These are phyloP conservation scores for Aspergillus heteromorphus DNA, from an alignment of 495 filamentous ascomycete genomes.

Conservation along the genomic window DNA sequence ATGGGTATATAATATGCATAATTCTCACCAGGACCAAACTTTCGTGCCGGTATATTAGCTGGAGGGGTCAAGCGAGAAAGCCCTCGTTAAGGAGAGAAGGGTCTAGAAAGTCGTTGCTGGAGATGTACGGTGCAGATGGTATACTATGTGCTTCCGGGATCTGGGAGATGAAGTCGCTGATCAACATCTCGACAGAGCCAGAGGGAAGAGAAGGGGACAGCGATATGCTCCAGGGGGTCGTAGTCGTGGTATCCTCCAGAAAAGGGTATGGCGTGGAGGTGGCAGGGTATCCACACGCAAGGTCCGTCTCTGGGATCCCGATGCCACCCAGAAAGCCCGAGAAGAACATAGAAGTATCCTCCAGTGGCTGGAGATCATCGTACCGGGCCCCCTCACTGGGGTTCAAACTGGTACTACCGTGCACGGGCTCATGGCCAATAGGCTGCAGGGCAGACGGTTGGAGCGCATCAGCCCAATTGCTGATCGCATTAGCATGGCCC, in stretches of 20 bases:
- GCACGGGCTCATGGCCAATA: background rate
- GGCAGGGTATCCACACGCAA: background rate
- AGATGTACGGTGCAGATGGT: background rate
- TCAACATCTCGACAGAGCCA: conserved; percentile 7
- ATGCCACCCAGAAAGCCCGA: background rate
- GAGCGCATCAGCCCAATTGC: background rate
- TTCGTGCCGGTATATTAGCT: background rate
- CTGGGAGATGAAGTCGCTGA: conserved; percentile 11
- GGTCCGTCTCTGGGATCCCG: background rate
- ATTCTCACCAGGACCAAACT: background rate
- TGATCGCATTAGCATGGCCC: background rate
- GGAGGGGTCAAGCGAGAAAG: background rate
- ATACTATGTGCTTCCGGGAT: background rate
- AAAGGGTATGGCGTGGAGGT: background rate
- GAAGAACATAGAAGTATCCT: background rate
- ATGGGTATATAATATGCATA: background rate
- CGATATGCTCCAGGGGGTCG: background rate
- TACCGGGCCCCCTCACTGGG: background rate
- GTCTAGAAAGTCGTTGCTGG: background rate
- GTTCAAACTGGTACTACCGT: background rate
- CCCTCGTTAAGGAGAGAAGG: background rate
- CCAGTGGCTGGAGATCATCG: background rate
- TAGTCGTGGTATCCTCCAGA: background rate
- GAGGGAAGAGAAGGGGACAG: conserved; percentile 1
- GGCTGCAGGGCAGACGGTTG: background rate